Conservation (phyloP, 257 asterid species). For the Galeopsis tetrahit region DNA sequence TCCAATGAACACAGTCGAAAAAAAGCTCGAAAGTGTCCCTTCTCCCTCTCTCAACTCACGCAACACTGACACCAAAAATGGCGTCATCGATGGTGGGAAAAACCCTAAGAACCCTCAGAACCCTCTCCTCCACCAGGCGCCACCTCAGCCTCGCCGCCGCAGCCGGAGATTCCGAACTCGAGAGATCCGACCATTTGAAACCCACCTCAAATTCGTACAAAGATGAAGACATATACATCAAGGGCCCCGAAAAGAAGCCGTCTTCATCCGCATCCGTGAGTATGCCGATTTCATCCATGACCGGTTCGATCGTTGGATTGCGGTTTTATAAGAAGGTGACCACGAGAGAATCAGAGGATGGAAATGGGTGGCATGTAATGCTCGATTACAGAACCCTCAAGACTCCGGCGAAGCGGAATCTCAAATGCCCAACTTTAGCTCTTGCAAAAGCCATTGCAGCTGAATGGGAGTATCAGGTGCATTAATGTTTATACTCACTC, state of each 20-base stretch:
- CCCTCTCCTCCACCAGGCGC: slow-evolving; percentile 39
- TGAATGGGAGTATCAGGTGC: slow-evolving; percentile 98
- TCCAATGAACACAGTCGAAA: neutral
- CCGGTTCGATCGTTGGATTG: slow-evolving; percentile 95
- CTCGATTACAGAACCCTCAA: slow-evolving; percentile 92
- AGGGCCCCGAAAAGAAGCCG: slow-evolving; percentile 44
- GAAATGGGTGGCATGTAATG: slow-evolving; percentile 92
- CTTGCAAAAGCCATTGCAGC: slow-evolving; percentile 97
- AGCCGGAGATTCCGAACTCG: slow-evolving; percentile 41
- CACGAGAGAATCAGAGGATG: slow-evolving; percentile 86
- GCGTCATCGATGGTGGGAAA: slow-evolving; percentile 51
- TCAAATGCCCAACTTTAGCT: slow-evolving; percentile 77
- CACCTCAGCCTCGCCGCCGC: slow-evolving; percentile 48
- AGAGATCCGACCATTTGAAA: slow-evolving; percentile 44
- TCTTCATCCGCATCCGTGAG: slow-evolving; percentile 56
- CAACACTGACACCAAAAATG: slow-evolving; percentile 49
- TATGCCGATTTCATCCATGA: slow-evolving; percentile 91
- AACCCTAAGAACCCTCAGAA: slow-evolving; percentile 53
- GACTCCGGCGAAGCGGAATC: slow-evolving; percentile 82
- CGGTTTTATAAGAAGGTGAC: slow-evolving; percentile 79
- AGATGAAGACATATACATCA: slow-evolving; percentile 53
- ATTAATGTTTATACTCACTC: neutral
- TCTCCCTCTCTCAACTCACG: slow-evolving; percentile 14
- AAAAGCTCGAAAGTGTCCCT: neutral
- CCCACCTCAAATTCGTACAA: slow-evolving; percentile 8